Conservation (phyloP, 2,329 filamentous ascomycete genomes). For the Fusarium euwallaceae region DNA sequence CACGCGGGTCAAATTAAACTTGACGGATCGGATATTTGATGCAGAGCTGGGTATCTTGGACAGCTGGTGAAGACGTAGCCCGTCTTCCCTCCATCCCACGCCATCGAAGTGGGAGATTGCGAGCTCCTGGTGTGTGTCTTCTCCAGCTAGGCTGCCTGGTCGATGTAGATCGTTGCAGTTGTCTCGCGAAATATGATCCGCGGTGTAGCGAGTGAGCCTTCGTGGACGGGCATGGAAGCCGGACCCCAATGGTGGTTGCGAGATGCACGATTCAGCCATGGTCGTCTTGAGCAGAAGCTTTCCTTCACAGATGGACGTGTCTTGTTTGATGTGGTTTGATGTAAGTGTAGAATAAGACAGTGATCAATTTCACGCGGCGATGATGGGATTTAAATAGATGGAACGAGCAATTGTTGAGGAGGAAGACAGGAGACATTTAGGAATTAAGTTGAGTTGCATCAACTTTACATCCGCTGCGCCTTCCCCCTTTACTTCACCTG, state of each 20-base stretch:
- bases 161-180: constrained; percentile 59
- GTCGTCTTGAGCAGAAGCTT: not conserved
- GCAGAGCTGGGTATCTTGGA: constrained; percentile 58
- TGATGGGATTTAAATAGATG: not conserved
- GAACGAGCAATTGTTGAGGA: not conserved
- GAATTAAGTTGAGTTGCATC: not conserved
- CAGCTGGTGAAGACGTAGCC: constrained; percentile 59
- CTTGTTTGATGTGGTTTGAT: not conserved
- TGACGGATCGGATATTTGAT: constrained; percentile 57
- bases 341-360: not conserved
- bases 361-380: not conserved
- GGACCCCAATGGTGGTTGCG: not conserved
- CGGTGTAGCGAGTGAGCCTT: constrained; percentile 59
- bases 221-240: constrained; percentile 47
- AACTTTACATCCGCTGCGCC: not conserved
- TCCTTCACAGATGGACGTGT: not conserved
- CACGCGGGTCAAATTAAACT: constrained; percentile 57
- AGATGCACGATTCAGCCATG: not conserved
- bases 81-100: constrained; percentile 61
- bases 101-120: constrained; percentile 54
- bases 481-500: not conserved
- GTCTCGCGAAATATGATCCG: constrained; percentile 54
- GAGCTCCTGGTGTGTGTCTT: constrained; percentile 14
- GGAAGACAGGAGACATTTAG: not conserved
- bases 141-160: not conserved